Evolutionary conservation across 192 early-diverging fungal species (phyloP).

Genomic region (Rhizophagus prolifer): DNA sequence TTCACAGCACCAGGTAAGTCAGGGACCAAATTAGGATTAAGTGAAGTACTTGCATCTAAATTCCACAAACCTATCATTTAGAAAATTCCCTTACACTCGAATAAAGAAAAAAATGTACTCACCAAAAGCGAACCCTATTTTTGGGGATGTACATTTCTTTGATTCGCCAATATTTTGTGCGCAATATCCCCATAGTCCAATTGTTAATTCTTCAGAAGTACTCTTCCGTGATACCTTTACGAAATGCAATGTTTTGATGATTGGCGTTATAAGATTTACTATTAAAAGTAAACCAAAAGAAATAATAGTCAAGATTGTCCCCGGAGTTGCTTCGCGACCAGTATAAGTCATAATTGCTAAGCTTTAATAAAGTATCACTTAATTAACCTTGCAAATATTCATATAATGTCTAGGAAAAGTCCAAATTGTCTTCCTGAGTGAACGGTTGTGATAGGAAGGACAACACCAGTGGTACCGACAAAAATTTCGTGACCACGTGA

Average conservation of each 20-base stretch:
- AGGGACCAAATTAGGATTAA: not conserved
- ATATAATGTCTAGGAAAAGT: not conserved
- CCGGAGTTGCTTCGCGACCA: conserved; percentile 4
- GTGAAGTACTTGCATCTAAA: not conserved
- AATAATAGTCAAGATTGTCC: conserved; percentile 1
- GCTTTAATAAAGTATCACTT: not conserved
- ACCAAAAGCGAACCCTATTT: not conserved
- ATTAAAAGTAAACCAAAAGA: not conserved
- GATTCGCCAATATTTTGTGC: not conserved
- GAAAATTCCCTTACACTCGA: not conserved
- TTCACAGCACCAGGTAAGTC: not conserved
- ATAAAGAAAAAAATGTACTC: not conserved
- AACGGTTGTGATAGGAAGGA: not conserved
- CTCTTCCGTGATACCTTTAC: not conserved
- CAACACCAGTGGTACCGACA: not conserved
- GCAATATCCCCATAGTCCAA: conserved; percentile 15
- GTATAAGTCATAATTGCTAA: not conserved
- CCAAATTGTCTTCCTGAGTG: not conserved
- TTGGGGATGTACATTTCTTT: not conserved
- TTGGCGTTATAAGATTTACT: not conserved
- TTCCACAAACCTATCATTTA: not conserved
- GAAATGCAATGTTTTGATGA: not conserved
- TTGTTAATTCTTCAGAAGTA: not conserved
- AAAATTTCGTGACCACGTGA: no score
- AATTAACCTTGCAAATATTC: not conserved